Evolutionary conservation across 495 filamentous ascomycete genomes (phyloP), one percentile per base, ranked within the genome.

Genomic region (Aspergillus affinis): DNA sequence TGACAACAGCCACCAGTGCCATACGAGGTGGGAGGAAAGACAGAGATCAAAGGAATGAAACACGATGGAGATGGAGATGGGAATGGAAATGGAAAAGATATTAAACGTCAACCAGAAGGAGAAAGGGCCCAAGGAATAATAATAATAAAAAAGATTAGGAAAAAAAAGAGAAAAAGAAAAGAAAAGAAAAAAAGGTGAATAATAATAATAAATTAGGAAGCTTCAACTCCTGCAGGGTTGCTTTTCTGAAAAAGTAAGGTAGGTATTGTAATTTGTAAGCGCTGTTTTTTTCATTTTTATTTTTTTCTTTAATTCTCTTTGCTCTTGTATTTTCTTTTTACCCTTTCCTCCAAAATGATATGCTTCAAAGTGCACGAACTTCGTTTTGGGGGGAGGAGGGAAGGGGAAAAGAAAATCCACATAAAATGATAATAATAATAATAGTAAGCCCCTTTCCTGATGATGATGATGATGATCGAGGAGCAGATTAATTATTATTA

Each of bases 1-100:
- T 60, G 49, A 61, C 58, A 53, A 55, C 54, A 58, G 57, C 57
- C 62, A 64, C 62, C 44, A 18, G 54, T 57, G 58, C 62, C 62
- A 64, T 64, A 52, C 50, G 54, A 64, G 21, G 51, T 30, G 7
- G n/a, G 46, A 29, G 27, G 52, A 48, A 45, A 52, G 18, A 51
- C 53, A 29, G 48, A 57, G 47, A 53, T 19, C 36, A 55, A 51
- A 19, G 27, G 32, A 36, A 36, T 57, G 48, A 41, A 44, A 62
- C 32, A 52, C 26, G 27, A 57, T 48, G 44, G 54, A 47, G 44
- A 27, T n/a, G 21, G 26, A 54, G 51, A 36, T 54, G 29, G 45
- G 55, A n/a, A 48, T 41, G 29, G 45, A 58, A n/a, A 51, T 41
- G 29, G 26, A 29, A 9, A 54, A 56, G 41, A 54, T 29, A 51